Base-by-base conservation (phyloP, 2,329 filamentous ascomycete genomes). In the Ilyonectria robusta region DNA sequence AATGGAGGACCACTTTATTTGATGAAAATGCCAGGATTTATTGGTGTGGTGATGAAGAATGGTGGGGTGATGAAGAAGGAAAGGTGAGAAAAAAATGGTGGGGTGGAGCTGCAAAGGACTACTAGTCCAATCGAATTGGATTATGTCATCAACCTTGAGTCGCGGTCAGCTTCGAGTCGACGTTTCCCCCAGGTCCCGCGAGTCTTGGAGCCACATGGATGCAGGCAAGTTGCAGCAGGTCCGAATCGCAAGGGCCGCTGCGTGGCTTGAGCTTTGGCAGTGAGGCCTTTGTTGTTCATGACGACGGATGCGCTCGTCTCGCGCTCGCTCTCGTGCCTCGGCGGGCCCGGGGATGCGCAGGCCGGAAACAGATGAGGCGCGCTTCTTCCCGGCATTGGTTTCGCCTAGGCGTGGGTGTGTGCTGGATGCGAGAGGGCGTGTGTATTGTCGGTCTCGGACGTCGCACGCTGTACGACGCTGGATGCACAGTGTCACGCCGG, bases 371-470 rank as follows among this genome's bases (percentile, higher is more conserved):
- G 69, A 65, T 57, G 65, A 67, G 57, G 65, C 57, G 68, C 60
- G 71, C 67, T 74, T 75, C 67, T 68, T 69, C 69, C 72, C 69
- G 72, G 69, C 67, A 75, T 67, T 73, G 69, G 66, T 69, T 72
- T 70, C 61, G 71, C 69, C 65, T 71, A 59, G 70, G 50, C 11
- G 15, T 65, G 60, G 71, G 65, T 46, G 50, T 4, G 60, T 62
- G 56, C 35, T 33, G 59, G 54, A 54, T 66, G 66, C 53, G 61
- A 67, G 29, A 68, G 44, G 59, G 59, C 37, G 55, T 48, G 63
- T 51, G 53, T 46, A 26, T 17, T 51, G 33, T 47, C 31, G 35
- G 33, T n/a, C 53, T 55, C 19, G 51, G 51, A 58, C 53, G 46
- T 48, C 17, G 17, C 26, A 11, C 17, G 44, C 11, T 19, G 9